Evolutionary conservation across 768 basidiomycete genomes (phyloP).

Genomic region (Rhizopogon salebrosus): DNA sequence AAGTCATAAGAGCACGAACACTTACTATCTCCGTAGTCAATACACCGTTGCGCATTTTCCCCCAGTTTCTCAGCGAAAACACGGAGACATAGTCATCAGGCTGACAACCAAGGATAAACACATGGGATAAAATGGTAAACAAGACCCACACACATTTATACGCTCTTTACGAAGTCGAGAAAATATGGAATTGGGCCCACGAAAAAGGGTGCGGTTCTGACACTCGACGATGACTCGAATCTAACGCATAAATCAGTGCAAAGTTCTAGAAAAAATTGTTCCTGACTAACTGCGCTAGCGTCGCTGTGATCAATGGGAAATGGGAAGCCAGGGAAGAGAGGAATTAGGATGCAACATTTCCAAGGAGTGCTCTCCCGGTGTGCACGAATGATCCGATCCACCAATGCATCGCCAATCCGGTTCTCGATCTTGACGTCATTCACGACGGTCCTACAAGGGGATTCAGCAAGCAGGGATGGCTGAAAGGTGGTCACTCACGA

Average conservation of each 20-base stretch:
- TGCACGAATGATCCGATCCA: conserved; percentile 85
- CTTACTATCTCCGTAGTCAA: conserved; percentile 84
- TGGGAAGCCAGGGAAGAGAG: conserved; percentile 88
- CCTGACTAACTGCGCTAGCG: conserved; percentile 73
- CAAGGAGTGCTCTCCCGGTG: conserved; percentile 76
- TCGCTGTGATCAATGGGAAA: conserved; percentile 91
- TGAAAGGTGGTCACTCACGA: conserved; percentile 48
- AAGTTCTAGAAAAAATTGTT: not conserved
- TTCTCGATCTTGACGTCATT: conserved; percentile 89
- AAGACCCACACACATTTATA: conserved; percentile 65
- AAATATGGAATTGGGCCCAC: conserved; percentile 92
- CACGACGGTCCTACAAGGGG: conserved; percentile 58
- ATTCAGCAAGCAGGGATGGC: not conserved
- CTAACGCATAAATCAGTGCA: conserved; percentile 31
- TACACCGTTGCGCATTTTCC: conserved; percentile 75
- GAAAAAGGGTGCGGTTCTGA: conserved; percentile 82
- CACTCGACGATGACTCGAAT: conserved; percentile 94
- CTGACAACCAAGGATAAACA: conserved; percentile 33
- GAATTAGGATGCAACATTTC: conserved; percentile 92
- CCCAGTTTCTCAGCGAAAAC: conserved; percentile 93
- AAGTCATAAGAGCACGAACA: not conserved
- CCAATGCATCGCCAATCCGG: conserved; percentile 89
- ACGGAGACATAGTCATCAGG: conserved; percentile 90
- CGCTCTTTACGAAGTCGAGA: conserved; percentile 77
- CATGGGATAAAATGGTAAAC: not conserved